These are phyloP conservation scores for Tolypocladium amazonense DNA, from an alignment of 2,329 filamentous ascomycete species.

Conservation along the genomic window DNA sequence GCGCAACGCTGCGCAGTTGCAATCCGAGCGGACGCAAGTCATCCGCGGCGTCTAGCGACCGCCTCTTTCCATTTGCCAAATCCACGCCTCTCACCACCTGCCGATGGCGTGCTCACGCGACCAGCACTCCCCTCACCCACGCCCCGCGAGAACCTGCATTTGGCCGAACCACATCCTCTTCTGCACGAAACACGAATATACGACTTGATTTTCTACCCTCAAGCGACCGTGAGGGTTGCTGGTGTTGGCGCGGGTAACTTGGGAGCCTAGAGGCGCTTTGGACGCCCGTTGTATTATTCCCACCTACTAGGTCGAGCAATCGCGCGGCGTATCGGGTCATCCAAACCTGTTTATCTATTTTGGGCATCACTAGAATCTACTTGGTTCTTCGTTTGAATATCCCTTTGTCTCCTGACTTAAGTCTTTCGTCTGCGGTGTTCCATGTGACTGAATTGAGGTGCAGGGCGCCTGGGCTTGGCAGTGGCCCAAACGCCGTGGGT, in stretches of 20 bases:
- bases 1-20: constrained; percentile 84
- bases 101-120: background rate
- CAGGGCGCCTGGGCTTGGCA: background rate
- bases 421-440: background rate
- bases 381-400: background rate
- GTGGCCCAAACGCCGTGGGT: background rate
- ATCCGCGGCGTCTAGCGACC: constrained; percentile 67
- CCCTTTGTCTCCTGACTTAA: background rate
- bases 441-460: background rate
- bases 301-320: constrained; percentile 1
- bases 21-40: constrained; percentile 85
- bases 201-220: constrained; percentile 3
- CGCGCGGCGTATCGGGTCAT: constrained; percentile 6
- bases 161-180: background rate
- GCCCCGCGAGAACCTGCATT: background rate
- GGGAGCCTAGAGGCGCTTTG: constrained; percentile 3
- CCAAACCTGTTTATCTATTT: background rate
- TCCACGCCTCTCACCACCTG: background rate
- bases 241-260: constrained; percentile 2
- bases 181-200: constrained; percentile 8
- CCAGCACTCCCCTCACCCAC: background rate
- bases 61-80: background rate
- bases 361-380: background rate
- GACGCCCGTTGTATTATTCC: constrained; percentile 9
- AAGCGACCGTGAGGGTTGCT: background rate